Evolutionary conservation across 352 stramenopile species (phyloP), one percentile per base, ranked within the genome.

Genomic region (Phytopythium vexans): DNA sequence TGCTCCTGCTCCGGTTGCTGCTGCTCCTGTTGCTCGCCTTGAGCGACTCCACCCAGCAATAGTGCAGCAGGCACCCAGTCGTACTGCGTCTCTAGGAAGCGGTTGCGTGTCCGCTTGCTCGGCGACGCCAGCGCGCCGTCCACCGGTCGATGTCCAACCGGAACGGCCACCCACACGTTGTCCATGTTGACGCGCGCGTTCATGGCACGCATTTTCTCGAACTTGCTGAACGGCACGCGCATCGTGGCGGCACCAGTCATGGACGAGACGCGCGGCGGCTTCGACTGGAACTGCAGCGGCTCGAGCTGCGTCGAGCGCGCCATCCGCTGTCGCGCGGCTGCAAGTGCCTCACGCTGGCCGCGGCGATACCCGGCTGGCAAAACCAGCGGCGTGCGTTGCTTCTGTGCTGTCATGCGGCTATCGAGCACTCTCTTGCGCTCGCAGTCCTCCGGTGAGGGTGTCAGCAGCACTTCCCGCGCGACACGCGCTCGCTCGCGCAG

Each of bases 121-220:
- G 7, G 4, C 12, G 34, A 1, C 15, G 6, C 2, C 8, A 33
- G 15, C 6, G 12, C 16, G 5, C 4, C n/a, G 2, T 11, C 5
- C 12, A 12, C 7, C 38, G 15, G 7, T 37, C 8, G 14, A 31
- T 72, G 60, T 9, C 35, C 54, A 44, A 75, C 65, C 1, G 78
- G 78, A 31, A 89, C 77, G 16, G 78, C 75, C 14, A 89, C 75
- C 75, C 75, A 89, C 44, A 85, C 54, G 44, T 83, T 83, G 37
- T 60, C 49, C 38, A 78, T 45, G 49, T 86, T 87, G 21, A 89
- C 78, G 34, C 62, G 65, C 21, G 66, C 65, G 31, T 70, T 60
- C 54, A 61, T 54, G 7, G 53, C 58, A 9, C 68, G 43, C n/a
- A 82, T 79, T 46, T 70, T 68, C 51, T 83, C 58, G n/a, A 78